phyloP scores from a whole-genome alignment of 73 alveolate genomes.

The Effrenium voratum region DNA sequence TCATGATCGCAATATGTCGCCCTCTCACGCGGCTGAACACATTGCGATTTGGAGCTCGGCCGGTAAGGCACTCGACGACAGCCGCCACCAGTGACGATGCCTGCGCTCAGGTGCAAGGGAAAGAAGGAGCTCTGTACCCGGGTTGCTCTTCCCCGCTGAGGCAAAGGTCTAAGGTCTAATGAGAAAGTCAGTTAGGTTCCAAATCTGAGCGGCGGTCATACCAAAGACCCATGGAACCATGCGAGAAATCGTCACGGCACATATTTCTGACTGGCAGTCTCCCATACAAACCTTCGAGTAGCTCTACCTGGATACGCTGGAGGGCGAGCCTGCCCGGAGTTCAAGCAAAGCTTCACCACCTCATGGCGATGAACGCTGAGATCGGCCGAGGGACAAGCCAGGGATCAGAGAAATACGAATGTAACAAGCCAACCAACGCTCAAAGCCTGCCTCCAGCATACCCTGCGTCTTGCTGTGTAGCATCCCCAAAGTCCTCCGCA shows the following conservation, averaged over 20 bases:
- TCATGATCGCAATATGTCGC: neutral
- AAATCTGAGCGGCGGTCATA: no score
- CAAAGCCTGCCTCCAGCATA: slow-evolving; percentile 42
- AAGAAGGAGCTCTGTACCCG: no score
- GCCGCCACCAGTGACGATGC: slow-evolving; percentile 58
- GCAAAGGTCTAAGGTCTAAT: no score
- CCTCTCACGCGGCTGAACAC: neutral
- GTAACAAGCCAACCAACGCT: neutral
- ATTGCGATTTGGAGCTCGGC: neutral
- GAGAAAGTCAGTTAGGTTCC: no score
- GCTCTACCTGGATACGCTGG: no score
- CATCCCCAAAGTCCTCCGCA: slow-evolving; percentile 30
- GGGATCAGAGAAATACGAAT: neutral
- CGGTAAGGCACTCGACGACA: slow-evolving; percentile 68
- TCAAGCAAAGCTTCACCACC: slow-evolving; percentile 43
- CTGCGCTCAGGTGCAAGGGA: no score
- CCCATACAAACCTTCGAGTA: no score
- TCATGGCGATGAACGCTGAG: neutral
- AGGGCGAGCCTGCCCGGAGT: slow-evolving; percentile 64
- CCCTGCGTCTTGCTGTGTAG: slow-evolving; percentile 86
- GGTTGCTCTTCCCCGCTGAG: no score
- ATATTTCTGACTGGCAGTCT: no score
- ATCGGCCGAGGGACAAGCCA: neutral
- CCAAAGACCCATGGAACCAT: no score
- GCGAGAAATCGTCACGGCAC: no score